Evolutionary conservation across 208 protist genomes (phyloP), one percentile per base, ranked within the genome.

Genomic region (Naegleria lovaniensis): DNA sequence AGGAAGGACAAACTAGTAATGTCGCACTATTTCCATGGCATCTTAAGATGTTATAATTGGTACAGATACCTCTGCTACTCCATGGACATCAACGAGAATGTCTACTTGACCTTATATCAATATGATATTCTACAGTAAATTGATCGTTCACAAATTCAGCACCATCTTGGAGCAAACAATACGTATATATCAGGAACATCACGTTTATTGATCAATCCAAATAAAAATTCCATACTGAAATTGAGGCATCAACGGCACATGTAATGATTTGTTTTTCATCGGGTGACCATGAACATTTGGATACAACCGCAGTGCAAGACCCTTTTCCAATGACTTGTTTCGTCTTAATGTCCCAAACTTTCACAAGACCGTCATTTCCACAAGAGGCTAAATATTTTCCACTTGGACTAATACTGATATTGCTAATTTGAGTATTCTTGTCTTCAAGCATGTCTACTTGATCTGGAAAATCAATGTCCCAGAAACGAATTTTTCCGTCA

Each of bases 201-300:
- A n/a, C n/a, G n/a, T n/a, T n/a, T n/a, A n/a, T n/a, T n/a, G n/a
- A n/a, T 48, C 43, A 48, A 48, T 48, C 43, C 43, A 48, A 48
- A 67, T 67, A 67, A 67, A 85, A 84, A 41, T 90, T 90, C 88
- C 88, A 90, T 33, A 90, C 51, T 33, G 25, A 59, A 41, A 90
- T 84, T 11, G 88, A 48, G 11, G n/a, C 19, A 58, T 90, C 88
- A 13, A 41, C 40, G 16, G n/a, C 15, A 36, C n/a, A 33, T 76
- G 88, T 43, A n/a, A 90, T 58, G 13, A 90, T 76, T 76, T 90
- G 88, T 41, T 76, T 90, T 90, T 90, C 88, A 90, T 90, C 88
- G 9, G 88, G 88, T 36, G n/a, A 43, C 88, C 88, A 90, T 38
- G 13, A 16, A n/a, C 67, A 51, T 15, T 13, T 59, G 6, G 9